Evolutionary conservation across 805 yeast species (phyloP), one percentile per base, ranked within the genome.

Genomic region (Candida sanyiensis): DNA sequence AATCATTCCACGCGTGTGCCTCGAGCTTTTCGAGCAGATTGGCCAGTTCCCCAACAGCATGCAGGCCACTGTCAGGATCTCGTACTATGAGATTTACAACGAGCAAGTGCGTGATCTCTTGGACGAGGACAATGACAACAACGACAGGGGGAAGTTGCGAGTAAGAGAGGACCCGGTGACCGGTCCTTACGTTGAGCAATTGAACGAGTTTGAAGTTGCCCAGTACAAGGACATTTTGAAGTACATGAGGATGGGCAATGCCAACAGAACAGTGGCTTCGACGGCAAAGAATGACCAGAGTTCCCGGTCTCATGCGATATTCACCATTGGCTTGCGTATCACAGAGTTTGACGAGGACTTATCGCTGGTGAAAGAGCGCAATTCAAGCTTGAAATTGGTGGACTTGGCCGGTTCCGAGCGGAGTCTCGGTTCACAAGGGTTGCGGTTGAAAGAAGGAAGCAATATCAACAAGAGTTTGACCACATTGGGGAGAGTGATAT

Each of bases 391-490:
- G 27, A 68, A 82, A 42, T 64, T 85, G 13, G 90, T 85, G 2
- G 95, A 85, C 59, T 61, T 85, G 44, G 95, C 95, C 0, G 89
- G 95, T 0, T 81, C 90, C 1, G 95, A 85, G 55, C 66, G 90
- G 37, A 69, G 80, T 19, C 75, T 85, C 0, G 80, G 83, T 22
- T 73, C 81, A 6, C 74, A 70, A 13, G 79, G 75, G 4, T 65
- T 70, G 7, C 62, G 93, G 36, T 66, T 82, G 40, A 72, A 77
- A 47, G 95, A 86, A 55, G 94, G 95, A 2, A 66, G 77, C 6
- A 77, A 80, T 45, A 85, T 85, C 52, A 85, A 85, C 62, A 80
- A 80, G 54, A 83, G 93, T 1, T 63, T 85, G 39, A 80, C 88
- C 0, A 82, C 88, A 0, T 62, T 85, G 17, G 95, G 95, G 0